Percentiles rank a stretch among this genome's conserved stretches.
phyloP scores from a whole-genome alignment of 495 filamentous ascomycete species.

The Thozetella sp. region DNA sequence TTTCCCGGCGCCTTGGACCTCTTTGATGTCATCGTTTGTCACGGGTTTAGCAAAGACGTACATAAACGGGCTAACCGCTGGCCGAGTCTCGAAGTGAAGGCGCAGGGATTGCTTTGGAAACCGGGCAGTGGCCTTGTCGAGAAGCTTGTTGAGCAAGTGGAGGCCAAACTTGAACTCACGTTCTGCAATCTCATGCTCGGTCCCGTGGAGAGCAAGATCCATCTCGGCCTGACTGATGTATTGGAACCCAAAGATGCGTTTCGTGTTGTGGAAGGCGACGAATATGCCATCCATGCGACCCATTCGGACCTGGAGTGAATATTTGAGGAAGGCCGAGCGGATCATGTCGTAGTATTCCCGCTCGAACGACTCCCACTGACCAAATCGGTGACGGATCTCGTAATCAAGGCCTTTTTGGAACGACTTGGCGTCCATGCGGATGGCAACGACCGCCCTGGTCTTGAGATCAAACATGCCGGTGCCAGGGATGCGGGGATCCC shows the following conservation, averaged over 20 bases:
- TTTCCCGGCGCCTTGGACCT: conserved; percentile 69
- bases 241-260: conserved; percentile 97
- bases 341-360: conserved; percentile 98
- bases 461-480: conserved; percentile 97
- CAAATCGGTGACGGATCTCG: conserved; percentile 74
- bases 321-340: conserved; percentile 91
- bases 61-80: conserved; percentile 66
- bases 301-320: conserved; percentile 93
- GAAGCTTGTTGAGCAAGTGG: conserved; percentile 71
- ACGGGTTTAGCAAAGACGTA: conserved; percentile 89
- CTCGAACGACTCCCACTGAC: conserved; percentile 87
- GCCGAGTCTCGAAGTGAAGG: conserved; percentile 83
- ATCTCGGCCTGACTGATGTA: conserved; percentile 87
- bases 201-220: conserved; percentile 82
- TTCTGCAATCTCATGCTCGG: conserved; percentile 70
- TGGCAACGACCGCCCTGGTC: conserved; percentile 85
- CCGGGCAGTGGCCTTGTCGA: conserved; percentile 71
- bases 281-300: conserved; percentile 99
- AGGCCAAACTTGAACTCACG: conserved; percentile 85
- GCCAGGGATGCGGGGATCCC: conserved; percentile 84
- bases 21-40: conserved; percentile 65
- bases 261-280: conserved; percentile 94
- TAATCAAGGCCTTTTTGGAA: conserved; percentile 82
- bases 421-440: conserved; percentile 79
- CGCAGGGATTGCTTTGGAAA: conserved; percentile 79